Base-by-base conservation (phyloP, 768 basidiomycete genomes). In the Lentinula edodes region DNA sequence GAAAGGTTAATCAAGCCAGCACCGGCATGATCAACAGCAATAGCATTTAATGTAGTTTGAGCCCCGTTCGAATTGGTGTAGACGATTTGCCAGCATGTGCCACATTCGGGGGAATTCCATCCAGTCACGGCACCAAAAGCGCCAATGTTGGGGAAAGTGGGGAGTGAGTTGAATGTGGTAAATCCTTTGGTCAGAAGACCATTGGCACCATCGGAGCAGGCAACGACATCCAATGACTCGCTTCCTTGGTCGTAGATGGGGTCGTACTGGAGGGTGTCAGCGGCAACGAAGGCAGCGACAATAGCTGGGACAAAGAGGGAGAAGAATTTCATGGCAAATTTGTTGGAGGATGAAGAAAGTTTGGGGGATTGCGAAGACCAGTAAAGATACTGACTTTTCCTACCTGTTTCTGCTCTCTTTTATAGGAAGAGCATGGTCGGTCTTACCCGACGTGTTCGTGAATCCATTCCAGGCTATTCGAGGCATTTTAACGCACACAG, bases 261-360 rank as follows among this genome's bases (percentile, higher is more conserved):
- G 87, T 86, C 8, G 87, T 87, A 54, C 84, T 88, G 57, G 86
- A 89, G 65, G 83, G 87, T 35, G 86, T 84, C 10, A 84, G 83
- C 46, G 80, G 84, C 5, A 83, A 81, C 35, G 82, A 84, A 41
- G 70, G 59, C 18, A 38, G 59, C 39, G 28, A 34, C 48, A 42
- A 41, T 2, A 52, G 38, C 70, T 39, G 72, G 72, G 50, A 72
- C 71, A 53, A 58, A 67, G 52, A 63, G 63, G 28, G 69, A 73
- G 32, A 71, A 70, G 43, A 60, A 60, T 20, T 52, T 60, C 59
- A 60, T 60, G n/a, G 34, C 43, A 28, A 28, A 28, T 28, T 28
- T 28, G 28, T 28, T 28, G 28, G 36, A 20, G 18, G 18, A 46
- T 39, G 36, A 28, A 28, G 28, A 28, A 28, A 28, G 28, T 3